These are phyloP conservation scores for Leucocoprinus sp. DNA, from an alignment of 768 basidiomycete species.

Conservation along the genomic window DNA sequence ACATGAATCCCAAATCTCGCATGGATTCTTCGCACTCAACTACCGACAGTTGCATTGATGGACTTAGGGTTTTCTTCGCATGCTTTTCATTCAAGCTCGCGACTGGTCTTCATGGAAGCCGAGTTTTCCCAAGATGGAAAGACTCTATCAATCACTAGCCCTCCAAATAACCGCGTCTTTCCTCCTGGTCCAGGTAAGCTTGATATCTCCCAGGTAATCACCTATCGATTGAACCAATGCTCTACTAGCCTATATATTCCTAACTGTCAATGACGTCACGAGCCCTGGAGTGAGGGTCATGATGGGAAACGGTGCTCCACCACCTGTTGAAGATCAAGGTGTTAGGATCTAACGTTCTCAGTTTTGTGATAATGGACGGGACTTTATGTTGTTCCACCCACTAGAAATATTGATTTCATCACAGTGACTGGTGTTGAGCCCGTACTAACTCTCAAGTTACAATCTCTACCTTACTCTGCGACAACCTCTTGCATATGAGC, in stretches of 20 bases:
- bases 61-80: conserved; percentile 37
- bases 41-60: conserved; percentile 26
- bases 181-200: conserved; percentile 32
- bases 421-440: too few relatives aligned
- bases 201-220: neutral
- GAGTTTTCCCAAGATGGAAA: conserved; percentile 23
- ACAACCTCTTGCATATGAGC: too few relatives aligned
- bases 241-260: conserved; percentile 20
- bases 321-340: conserved; percentile 30
- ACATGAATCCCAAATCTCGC: neutral
- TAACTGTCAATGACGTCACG: conserved; percentile 27
- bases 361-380: too few relatives aligned
- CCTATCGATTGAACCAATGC: neutral
- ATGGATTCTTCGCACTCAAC: neutral
- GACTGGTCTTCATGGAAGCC: conserved; percentile 29
- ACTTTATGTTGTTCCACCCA: too few relatives aligned
- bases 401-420: too few relatives aligned
- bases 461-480: too few relatives aligned
- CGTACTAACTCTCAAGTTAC: too few relatives aligned
- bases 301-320: conserved; percentile 30
- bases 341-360: conserved; percentile 11
- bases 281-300: conserved; percentile 29
- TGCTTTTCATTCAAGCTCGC: conserved; percentile 31
- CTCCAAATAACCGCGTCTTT: conserved; percentile 28
- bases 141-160: conserved; percentile 26